Evolutionary conservation across 208 protist genomes (phyloP).

Genomic region (Leishmania arabica): DNA sequence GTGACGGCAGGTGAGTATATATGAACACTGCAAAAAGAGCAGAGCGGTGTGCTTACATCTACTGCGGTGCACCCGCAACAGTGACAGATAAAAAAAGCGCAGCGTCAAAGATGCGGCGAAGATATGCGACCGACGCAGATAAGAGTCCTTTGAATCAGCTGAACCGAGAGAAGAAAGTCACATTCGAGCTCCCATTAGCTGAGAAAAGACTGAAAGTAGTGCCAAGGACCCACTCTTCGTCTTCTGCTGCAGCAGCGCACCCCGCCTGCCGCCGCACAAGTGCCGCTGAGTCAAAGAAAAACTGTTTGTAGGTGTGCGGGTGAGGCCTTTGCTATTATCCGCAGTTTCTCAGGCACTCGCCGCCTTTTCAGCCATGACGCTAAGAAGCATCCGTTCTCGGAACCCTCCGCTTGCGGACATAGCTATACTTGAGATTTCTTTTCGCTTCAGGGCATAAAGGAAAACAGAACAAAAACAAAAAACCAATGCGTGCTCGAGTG

Average conservation of each 20-base stretch:
- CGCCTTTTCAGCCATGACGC: not conserved
- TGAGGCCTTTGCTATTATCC: not conserved
- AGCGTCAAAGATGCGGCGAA: not conserved
- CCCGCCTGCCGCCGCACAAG: not conserved
- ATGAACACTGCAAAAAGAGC: not conserved
- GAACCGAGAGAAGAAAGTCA: not conserved
- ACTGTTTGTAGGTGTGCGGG: no score
- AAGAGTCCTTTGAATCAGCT: not conserved
- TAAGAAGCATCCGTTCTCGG: not conserved
- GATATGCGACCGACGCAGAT: not conserved
- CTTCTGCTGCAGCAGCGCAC: not conserved
- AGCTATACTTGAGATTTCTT: not conserved
- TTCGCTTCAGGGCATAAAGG: not conserved
- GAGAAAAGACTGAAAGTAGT: not conserved
- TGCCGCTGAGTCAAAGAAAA: not conserved
- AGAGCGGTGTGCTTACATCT: not conserved
- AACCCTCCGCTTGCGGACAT: not conserved
- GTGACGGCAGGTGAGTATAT: not conserved
- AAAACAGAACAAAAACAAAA: constrained; percentile 5
- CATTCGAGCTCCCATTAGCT: not conserved
- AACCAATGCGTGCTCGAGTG: constrained; percentile 5
- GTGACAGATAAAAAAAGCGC: not conserved
- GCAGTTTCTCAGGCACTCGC: not conserved
- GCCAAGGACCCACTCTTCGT: not conserved
- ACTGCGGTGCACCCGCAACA: not conserved